phyloP scores from a whole-genome alignment of 2,329 filamentous ascomycete species.

The Cladophialophora psammophila region DNA sequence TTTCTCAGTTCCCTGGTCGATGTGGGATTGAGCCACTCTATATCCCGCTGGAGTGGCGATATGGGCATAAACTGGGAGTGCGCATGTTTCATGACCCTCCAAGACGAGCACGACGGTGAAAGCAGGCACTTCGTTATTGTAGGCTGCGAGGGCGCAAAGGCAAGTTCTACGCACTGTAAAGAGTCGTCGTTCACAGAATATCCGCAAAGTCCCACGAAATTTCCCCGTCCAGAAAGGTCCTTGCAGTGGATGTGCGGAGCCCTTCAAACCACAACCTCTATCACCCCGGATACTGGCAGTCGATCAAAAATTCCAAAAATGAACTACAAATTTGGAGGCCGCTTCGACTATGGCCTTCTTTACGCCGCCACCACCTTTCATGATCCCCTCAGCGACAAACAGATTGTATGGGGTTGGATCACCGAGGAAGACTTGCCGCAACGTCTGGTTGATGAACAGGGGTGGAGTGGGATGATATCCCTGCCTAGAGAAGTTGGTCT shows the following conservation, averaged over 20 bases:
- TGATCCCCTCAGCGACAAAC: slow-evolving; percentile 52
- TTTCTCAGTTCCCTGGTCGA: slow-evolving; percentile 56
- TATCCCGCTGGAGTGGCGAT: slow-evolving; percentile 58
- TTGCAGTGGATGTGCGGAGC: slow-evolving; percentile 57
- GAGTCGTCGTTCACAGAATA: slow-evolving; percentile 2
- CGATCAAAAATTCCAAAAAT: slow-evolving; percentile 38
- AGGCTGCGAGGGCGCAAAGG: slow-evolving; percentile 53
- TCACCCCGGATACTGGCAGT: neutral
- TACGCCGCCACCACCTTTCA: slow-evolving; percentile 61
- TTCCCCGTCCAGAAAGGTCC: slow-evolving; percentile 38
- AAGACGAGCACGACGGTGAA: slow-evolving; percentile 39
- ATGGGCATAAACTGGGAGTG: slow-evolving; percentile 62
- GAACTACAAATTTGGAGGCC: slow-evolving; percentile 52
- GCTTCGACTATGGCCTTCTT: slow-evolving; percentile 58
- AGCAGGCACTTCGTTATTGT: slow-evolving; percentile 54
- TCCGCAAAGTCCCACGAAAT: neutral
- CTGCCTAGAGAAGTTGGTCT: slow-evolving; percentile 56
- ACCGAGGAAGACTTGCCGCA: slow-evolving; percentile 60
- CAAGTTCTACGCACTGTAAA: neutral
- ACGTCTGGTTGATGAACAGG: slow-evolving; percentile 52
- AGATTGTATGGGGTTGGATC: slow-evolving; percentile 60
- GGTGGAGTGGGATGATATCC: slow-evolving; percentile 60
- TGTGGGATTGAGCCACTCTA: slow-evolving; percentile 49
- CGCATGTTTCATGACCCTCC: slow-evolving; percentile 56
- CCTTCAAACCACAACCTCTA: slow-evolving; percentile 7